phyloP scores from a whole-genome alignment of 2,329 filamentous ascomycete genomes.

The Rutstroemia sydowiana region DNA sequence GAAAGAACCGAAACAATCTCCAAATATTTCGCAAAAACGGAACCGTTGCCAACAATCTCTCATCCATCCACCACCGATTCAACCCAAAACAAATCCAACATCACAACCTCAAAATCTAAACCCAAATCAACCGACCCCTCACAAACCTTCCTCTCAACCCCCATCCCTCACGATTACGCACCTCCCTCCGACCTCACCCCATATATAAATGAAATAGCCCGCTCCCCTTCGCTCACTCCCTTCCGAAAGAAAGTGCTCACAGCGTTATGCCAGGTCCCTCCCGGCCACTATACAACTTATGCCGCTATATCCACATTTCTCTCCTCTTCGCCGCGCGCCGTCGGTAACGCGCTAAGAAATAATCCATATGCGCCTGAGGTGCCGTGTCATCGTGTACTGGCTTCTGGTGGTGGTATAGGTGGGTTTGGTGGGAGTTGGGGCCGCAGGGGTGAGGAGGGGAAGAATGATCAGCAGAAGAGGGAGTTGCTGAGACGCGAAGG shows the following conservation, averaged over 20 bases:
- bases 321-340: no score
- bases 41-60: background rate
- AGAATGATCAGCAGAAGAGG: slow-evolving; percentile 55
- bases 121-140: background rate
- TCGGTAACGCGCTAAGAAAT: no score
- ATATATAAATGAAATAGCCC: slow-evolving; percentile 21
- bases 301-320: no score
- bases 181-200: background rate
- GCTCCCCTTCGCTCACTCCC: slow-evolving; percentile 32
- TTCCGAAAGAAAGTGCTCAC: slow-evolving; percentile 36
- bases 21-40: no score
- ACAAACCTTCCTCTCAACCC: slow-evolving; percentile 30
- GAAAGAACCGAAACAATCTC: no score
- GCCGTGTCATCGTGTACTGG: slow-evolving; percentile 46
- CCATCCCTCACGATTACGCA: slow-evolving; percentile 30
- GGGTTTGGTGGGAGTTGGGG: slow-evolving; percentile 65
- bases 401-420: slow-evolving; percentile 62
- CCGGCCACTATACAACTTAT: no score
- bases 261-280: no score
- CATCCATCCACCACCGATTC: background rate
- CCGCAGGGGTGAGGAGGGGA: slow-evolving; percentile 52
- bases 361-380: no score
- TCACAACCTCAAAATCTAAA: background rate
- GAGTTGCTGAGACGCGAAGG: slow-evolving; percentile 54
- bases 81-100: background rate